phyloP scores from a whole-genome alignment of 225 moss, liverwort and hornwort species.

The Anthoceros angustus region DNA sequence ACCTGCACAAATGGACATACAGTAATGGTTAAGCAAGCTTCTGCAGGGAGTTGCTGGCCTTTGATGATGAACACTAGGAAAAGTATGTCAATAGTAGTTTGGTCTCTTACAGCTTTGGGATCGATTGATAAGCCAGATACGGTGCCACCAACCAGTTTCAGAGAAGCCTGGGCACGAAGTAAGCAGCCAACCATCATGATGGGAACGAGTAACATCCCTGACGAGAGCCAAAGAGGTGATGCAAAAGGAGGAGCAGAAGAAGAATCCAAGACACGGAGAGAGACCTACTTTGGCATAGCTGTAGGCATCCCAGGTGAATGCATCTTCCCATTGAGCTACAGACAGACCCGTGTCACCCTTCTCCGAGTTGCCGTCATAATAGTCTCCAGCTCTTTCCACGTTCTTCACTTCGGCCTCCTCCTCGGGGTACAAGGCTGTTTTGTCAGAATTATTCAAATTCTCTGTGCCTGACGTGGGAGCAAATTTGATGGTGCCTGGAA shows the following conservation, averaged over 20 bases:
- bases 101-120: slow-evolving; percentile 43
- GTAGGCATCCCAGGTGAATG: slow-evolving; percentile 97
- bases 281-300: slow-evolving; percentile 55
- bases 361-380: slow-evolving; percentile 52
- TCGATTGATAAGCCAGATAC: slow-evolving; percentile 86
- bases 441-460: slow-evolving; percentile 10
- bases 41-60: background rate
- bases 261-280: background rate
- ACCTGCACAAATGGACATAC: slow-evolving; percentile 14
- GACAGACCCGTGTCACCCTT: slow-evolving; percentile 34
- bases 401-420: slow-evolving; percentile 43
- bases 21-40: background rate
- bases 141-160: slow-evolving; percentile 69
- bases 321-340: slow-evolving; percentile 81
- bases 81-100: background rate
- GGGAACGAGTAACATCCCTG: background rate
- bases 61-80: background rate
- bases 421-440: slow-evolving; percentile 11
- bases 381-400: slow-evolving; percentile 39
- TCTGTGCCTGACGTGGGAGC: slow-evolving; percentile 20
- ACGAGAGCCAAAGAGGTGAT: background rate
- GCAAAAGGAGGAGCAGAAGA: background rate
- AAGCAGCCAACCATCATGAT: background rate
- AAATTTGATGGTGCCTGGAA: slow-evolving; percentile 88
- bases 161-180: slow-evolving; percentile 30